Percentiles rank a stretch among this genome's conserved stretches.
Conservation (phyloP, 768 basidiomycete species). For the Podaxis sp. region DNA sequence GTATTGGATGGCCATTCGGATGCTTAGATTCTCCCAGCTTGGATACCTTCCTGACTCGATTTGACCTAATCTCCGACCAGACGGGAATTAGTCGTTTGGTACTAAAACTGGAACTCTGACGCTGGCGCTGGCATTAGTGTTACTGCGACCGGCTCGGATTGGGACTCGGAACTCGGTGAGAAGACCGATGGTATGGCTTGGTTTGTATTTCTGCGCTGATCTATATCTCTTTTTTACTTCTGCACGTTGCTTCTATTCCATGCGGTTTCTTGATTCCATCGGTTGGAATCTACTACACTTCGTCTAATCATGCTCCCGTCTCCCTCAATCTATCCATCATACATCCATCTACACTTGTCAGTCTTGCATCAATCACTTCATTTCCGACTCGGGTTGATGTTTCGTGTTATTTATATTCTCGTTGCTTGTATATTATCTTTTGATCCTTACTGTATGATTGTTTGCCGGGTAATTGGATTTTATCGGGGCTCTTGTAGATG, state of each 20-base stretch:
- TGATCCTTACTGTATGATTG: not conserved
- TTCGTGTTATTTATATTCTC: not conserved
- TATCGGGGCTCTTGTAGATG: not conserved
- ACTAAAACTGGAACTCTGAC: not conserved
- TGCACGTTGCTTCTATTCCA: not conserved
- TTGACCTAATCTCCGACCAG: not conserved
- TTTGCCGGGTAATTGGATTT: not conserved
- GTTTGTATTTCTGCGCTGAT: not conserved
- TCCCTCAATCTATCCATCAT: not conserved
- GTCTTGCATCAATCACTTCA: not conserved
- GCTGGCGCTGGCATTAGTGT: not conserved
- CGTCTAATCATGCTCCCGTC: not conserved
- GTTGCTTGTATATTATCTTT: not conserved
- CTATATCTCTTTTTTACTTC: not conserved
- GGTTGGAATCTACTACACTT: not conserved
- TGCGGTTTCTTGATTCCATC: not conserved
- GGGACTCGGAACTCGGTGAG: not conserved
- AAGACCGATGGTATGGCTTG: not conserved
- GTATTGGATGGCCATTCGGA: constrained; percentile 24
- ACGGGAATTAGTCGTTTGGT: not conserved
- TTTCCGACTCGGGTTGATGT: not conserved
- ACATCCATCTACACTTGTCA: not conserved
- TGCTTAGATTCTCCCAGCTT: not conserved
- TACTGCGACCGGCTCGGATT: not conserved
- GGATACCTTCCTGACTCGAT: too few relatives aligned